Percentiles rank a stretch among this genome's conserved stretches.
These are phyloP conservation scores for Porcisia hertigi DNA, from an alignment of 208 protist species.

Conservation along the genomic window DNA sequence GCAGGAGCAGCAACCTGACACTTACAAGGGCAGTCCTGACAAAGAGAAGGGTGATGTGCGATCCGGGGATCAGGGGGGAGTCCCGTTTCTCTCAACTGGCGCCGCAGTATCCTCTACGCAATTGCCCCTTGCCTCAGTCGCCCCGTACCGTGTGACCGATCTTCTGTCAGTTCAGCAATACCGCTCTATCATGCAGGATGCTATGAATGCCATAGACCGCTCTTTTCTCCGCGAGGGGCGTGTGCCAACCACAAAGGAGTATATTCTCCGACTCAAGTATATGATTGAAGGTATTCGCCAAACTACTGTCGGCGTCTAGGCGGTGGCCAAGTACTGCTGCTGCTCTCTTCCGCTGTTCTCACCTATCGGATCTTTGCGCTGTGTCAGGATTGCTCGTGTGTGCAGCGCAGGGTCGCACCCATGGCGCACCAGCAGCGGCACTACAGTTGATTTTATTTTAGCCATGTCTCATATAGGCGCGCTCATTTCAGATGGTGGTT, in stretches of 20 bases:
- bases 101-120: neutral
- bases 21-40: neutral
- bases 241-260: constrained; percentile 67
- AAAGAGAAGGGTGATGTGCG: neutral
- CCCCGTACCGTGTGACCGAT: constrained; percentile 43
- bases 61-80: neutral
- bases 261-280: constrained; percentile 63
- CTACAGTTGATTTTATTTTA: no score
- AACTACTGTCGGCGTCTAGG: constrained; percentile 38
- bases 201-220: constrained; percentile 73
- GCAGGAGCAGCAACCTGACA: neutral
- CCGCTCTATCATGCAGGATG: constrained; percentile 76
- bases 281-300: constrained; percentile 73
- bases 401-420: no score
- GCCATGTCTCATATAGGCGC: no score
- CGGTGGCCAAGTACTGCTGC: neutral
- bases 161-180: constrained; percentile 73
- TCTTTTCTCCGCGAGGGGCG: constrained; percentile 76
- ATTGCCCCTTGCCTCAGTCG: constrained; percentile 51
- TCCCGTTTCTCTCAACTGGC: constrained; percentile 7
- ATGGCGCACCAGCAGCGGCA: neutral
- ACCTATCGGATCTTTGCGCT: neutral
- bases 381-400: neutral
- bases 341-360: neutral
- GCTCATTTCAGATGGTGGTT: no score